Conservation (phyloP, 345 rosid genomes). For the Hibiscus tridactylites region DNA sequence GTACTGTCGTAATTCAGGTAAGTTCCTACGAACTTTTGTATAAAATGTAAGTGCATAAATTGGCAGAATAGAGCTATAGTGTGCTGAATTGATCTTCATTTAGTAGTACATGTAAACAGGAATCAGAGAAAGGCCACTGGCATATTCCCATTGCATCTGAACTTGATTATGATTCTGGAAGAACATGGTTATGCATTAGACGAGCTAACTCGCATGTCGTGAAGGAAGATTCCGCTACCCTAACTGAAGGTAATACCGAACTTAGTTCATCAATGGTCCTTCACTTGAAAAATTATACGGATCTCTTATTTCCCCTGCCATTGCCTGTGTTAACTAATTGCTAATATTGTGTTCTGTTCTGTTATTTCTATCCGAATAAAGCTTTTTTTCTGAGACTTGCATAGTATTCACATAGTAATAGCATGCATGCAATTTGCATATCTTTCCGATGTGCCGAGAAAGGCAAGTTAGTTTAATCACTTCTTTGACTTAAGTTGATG, state of each 20-base stretch:
- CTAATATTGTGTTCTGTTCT: neutral
- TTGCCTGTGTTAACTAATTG: no score
- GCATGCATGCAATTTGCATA: neutral
- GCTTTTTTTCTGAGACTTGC: neutral
- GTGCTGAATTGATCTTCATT: neutral
- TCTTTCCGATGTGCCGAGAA: neutral
- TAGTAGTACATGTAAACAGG: constrained; percentile 29
- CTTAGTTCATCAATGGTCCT: neutral
- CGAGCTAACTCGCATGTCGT: constrained; percentile 19
- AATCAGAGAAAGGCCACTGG: constrained; percentile 66
- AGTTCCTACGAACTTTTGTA: neutral
- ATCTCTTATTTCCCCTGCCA: no score
- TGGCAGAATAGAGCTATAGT: neutral
- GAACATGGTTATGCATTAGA: constrained; percentile 50
- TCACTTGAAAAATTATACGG: neutral
- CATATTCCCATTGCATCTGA: constrained; percentile 49
- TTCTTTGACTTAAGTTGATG: neutral
- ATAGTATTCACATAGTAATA: neutral
- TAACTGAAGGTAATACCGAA: constrained; percentile 32
- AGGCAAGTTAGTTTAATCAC: neutral
- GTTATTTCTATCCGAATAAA: neutral
- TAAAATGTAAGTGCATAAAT: neutral
- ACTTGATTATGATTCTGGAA: constrained; percentile 30
- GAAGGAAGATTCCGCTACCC: constrained; percentile 11
- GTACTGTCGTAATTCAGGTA: constrained; percentile 59